phyloP scores from a whole-genome alignment of 345 rosid genomes.

The Zanthoxylum bungeanum region DNA sequence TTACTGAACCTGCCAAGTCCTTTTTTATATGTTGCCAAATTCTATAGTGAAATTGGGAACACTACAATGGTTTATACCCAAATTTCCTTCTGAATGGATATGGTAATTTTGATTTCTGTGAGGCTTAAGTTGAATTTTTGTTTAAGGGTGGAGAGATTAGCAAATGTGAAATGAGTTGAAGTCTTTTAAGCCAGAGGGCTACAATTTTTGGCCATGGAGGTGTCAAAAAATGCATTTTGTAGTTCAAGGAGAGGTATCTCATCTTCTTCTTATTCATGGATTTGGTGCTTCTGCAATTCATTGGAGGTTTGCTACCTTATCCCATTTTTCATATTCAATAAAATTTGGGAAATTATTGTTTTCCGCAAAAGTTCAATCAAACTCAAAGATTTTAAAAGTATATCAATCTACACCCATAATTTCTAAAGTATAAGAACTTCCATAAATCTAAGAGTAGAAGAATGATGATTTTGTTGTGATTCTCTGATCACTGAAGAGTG shows the following conservation, averaged over 20 bases:
- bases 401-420: too few relatives aligned
- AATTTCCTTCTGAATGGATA: neutral
- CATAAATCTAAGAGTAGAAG: too few relatives aligned
- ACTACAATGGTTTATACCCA: neutral
- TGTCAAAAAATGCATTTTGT: slow-evolving; percentile 90
- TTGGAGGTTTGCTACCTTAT: slow-evolving; percentile 57
- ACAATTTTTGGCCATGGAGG: slow-evolving; percentile 87
- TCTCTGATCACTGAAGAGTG: too few relatives aligned
- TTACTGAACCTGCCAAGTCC: slow-evolving; percentile 58
- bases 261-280: slow-evolving; percentile 89
- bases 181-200: slow-evolving; percentile 89
- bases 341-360: too few relatives aligned
- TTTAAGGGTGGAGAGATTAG: slow-evolving; percentile 73
- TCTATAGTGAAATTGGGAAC: neutral
- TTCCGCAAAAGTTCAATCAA: too few relatives aligned
- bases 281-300: slow-evolving; percentile 97
- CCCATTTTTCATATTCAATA: neutral
- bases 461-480: too few relatives aligned
- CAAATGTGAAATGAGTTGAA: too few relatives aligned
- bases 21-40: neutral
- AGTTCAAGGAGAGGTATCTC: slow-evolving; percentile 88
- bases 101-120: too few relatives aligned
- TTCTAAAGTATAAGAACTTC: too few relatives aligned
- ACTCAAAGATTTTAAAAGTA: too few relatives aligned
- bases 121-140: neutral